Percentiles rank a stretch among this genome's conserved stretches.
phyloP scores from a whole-genome alignment of 352 stramenopile genomes.

The Phytopythium chamaehyphon region DNA sequence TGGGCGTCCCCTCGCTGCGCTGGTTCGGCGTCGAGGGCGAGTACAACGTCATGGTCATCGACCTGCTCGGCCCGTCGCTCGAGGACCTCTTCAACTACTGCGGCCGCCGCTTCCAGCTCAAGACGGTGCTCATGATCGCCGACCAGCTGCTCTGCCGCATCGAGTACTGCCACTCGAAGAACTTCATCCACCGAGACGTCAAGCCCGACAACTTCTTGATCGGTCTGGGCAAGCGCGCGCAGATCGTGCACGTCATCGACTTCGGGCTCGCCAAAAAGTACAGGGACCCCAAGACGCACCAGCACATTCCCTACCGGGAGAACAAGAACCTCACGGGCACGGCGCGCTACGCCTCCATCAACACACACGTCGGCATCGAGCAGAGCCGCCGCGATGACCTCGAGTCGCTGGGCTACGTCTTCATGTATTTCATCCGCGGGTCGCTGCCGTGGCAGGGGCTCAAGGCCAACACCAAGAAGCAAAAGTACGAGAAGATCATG shows the following conservation, averaged over 20 bases:
- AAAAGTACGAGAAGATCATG: conserved; percentile 99
- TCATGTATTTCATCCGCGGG: conserved; percentile 94
- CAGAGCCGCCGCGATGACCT: conserved; percentile 97
- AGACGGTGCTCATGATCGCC: conserved; percentile 95
- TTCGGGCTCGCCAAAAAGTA: conserved; percentile 91
- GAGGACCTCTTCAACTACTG: conserved; percentile 90
- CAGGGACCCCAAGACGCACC: conserved; percentile 83
- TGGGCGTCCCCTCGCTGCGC: conserved; percentile 97
- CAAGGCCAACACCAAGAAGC: conserved; percentile 93
- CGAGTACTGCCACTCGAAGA: conserved; percentile 88
- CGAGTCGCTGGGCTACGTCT: conserved; percentile 95
- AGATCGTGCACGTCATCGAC: conserved; percentile 86
- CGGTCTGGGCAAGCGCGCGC: conserved; percentile 80
- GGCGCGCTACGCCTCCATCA: conserved; percentile 97
- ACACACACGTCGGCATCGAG: conserved; percentile 98
- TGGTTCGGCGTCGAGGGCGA: conserved; percentile 99
- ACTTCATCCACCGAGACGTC: conserved; percentile 89
- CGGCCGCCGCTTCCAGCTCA: conserved; percentile 89
- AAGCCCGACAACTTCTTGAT: conserved; percentile 92
- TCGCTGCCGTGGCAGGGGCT: conserved; percentile 98
- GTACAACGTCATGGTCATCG: conserved; percentile 99
- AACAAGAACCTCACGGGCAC: conserved; percentile 94
- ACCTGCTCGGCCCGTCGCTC: conserved; percentile 96
- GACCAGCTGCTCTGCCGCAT: conserved; percentile 84
- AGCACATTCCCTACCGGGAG: conserved; percentile 90